Conservation (phyloP, 768 basidiomycete species). For the Xerocomellus amylosporus region DNA sequence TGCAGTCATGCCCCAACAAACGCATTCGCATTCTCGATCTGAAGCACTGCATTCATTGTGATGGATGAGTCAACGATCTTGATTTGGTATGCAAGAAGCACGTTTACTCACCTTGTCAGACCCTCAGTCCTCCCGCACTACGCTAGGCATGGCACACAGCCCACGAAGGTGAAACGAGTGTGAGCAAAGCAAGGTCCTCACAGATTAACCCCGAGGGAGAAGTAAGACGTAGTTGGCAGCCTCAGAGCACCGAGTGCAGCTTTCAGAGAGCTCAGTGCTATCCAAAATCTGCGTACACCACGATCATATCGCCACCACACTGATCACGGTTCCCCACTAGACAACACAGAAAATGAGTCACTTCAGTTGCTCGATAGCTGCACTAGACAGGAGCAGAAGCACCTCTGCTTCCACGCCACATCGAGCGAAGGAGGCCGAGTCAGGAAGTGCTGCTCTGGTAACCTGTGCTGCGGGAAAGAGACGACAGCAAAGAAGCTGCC, state of each 20-base stretch:
- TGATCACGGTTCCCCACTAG: slow-evolving; percentile 1
- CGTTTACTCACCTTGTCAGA: slow-evolving; percentile 56
- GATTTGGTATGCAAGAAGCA: slow-evolving; percentile 10
- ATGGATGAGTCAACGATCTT: slow-evolving; percentile 7
- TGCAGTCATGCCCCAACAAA: slow-evolving; percentile 82
- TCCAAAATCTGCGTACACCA: slow-evolving; percentile 1
- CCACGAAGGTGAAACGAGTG: slow-evolving; percentile 52
- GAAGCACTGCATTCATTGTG: slow-evolving; percentile 9
- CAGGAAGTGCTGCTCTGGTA: slow-evolving; percentile 10
- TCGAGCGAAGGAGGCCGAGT: slow-evolving; percentile 7
- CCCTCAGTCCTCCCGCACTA: slow-evolving; percentile 82
- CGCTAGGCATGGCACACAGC: slow-evolving; percentile 67
- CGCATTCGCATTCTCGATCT: slow-evolving; percentile 76
- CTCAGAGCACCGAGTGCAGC: background rate
- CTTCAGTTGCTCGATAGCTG: background rate
- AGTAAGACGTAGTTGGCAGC: background rate
- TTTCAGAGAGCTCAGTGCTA: background rate
- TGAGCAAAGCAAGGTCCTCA: slow-evolving; percentile 1
- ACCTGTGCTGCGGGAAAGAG: slow-evolving; percentile 13
- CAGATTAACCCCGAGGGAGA: background rate
- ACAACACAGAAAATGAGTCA: slow-evolving; percentile 7
- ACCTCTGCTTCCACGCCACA: slow-evolving; percentile 14
- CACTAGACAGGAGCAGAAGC: slow-evolving; percentile 26
- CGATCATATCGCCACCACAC: slow-evolving; percentile 13
- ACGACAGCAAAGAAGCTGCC: slow-evolving; percentile 16